Evolutionary conservation across 495 filamentous ascomycete species (phyloP).

Genomic region (Hyphodiscus hymeniophilus): DNA sequence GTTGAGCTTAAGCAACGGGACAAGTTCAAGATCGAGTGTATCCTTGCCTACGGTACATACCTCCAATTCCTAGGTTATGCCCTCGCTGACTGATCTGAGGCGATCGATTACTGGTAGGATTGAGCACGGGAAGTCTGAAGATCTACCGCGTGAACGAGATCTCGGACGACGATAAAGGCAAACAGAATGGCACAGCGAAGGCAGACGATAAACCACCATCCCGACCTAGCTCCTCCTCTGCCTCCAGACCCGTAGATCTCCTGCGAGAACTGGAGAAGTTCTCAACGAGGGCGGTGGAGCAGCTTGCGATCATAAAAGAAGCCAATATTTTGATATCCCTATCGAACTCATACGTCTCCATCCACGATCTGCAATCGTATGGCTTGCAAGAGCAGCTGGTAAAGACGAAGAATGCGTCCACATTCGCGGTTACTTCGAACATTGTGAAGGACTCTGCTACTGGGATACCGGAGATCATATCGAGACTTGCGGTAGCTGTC

Average conservation of each 20-base stretch:
- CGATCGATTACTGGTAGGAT: constrained; percentile 81
- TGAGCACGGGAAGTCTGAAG: constrained; percentile 81
- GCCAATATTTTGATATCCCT: constrained; percentile 83
- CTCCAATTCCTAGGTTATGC: background rate
- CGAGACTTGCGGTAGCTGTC: constrained; percentile 79
- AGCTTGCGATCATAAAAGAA: constrained; percentile 92
- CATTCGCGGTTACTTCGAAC: constrained; percentile 89
- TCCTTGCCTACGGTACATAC: constrained; percentile 72
- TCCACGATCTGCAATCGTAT: constrained; percentile 83
- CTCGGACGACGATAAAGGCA: constrained; percentile 12
- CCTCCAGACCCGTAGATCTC: constrained; percentile 63
- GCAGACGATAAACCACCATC: constrained; percentile 27
- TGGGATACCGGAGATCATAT: constrained; percentile 83
- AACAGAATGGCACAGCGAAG: constrained; percentile 19
- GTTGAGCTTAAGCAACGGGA: constrained; percentile 93
- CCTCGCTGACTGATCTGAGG: constrained; percentile 36
- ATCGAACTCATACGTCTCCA: constrained; percentile 76
- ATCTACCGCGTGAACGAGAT: constrained; percentile 84
- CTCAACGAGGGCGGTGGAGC: constrained; percentile 77
- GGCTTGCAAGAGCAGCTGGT: constrained; percentile 68
- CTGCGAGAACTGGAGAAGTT: constrained; percentile 91
- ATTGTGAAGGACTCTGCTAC: constrained; percentile 83
- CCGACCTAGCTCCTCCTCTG: constrained; percentile 21
- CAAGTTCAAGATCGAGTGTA: constrained; percentile 90
- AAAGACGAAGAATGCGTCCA: constrained; percentile 78